Percentiles rank a stretch among this genome's conserved stretches.
phyloP scores from a whole-genome alignment of 2,329 filamentous ascomycete genomes.

The Gnomoniopsis smithogilvyi region DNA sequence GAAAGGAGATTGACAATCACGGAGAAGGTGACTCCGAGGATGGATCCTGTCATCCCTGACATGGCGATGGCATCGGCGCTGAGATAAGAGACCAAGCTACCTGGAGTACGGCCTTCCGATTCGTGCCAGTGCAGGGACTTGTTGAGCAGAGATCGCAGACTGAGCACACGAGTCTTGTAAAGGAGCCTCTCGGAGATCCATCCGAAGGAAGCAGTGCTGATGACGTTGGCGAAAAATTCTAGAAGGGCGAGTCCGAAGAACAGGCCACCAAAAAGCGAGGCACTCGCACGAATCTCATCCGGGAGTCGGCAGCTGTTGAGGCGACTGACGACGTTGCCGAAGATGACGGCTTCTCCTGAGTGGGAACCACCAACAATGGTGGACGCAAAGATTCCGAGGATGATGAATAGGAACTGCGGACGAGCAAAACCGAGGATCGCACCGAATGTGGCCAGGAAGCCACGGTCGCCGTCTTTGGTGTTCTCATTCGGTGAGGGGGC shows the following conservation, averaged over 20 bases:
- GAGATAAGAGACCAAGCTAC: slow-evolving; percentile 61
- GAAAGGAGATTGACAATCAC: slow-evolving; percentile 65
- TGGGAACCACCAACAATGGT: slow-evolving; percentile 54
- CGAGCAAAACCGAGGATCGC: slow-evolving; percentile 18
- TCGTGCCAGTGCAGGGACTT: slow-evolving; percentile 65
- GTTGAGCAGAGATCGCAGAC: slow-evolving; percentile 52
- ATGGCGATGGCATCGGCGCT: slow-evolving; percentile 66
- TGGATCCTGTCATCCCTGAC: slow-evolving; percentile 65
- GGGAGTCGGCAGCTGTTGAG: slow-evolving; percentile 50
- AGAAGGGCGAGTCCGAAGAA: slow-evolving; percentile 59
- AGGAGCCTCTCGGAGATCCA: slow-evolving; percentile 54
- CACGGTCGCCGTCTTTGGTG: background rate
- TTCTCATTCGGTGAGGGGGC: background rate
- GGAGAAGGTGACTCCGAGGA: slow-evolving; percentile 67
- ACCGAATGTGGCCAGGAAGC: background rate
- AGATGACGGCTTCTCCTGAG: slow-evolving; percentile 54
- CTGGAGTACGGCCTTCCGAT: slow-evolving; percentile 58
- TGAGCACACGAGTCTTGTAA: slow-evolving; percentile 51
- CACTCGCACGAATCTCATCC: slow-evolving; percentile 43
- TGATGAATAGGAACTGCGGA: slow-evolving; percentile 35
- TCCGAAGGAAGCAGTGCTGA: slow-evolving; percentile 54
- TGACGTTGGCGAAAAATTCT: slow-evolving; percentile 56
- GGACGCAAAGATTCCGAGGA: slow-evolving; percentile 47
- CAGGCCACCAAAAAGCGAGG: slow-evolving; percentile 52
- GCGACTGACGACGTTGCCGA: slow-evolving; percentile 55